Conservation (phyloP, 495 filamentous ascomycete genomes). For the Bombardia bombarda region DNA sequence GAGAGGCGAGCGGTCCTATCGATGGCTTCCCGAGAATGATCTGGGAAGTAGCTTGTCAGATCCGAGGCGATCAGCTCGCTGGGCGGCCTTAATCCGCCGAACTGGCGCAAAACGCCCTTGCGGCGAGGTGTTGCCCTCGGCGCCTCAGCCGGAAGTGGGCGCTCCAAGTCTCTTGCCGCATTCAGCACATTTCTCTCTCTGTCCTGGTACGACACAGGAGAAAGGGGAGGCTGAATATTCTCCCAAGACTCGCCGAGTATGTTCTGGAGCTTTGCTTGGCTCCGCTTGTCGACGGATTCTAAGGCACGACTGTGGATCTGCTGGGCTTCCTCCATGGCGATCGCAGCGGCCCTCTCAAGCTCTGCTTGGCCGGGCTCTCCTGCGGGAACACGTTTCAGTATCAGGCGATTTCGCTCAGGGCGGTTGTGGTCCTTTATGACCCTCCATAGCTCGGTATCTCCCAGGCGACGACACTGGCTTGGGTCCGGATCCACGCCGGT, state of each 20-base stretch:
- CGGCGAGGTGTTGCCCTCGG: slow-evolving; percentile 46
- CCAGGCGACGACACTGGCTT: slow-evolving; percentile 65
- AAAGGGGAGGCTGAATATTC: slow-evolving; percentile 69
- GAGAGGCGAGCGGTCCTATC: slow-evolving; percentile 89
- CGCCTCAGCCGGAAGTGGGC: slow-evolving; percentile 42
- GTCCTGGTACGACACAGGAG: slow-evolving; percentile 60
- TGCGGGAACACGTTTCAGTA: slow-evolving; percentile 78
- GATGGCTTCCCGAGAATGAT: slow-evolving; percentile 85
- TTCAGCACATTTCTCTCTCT: slow-evolving; percentile 57
- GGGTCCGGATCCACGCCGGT: slow-evolving; percentile 77
- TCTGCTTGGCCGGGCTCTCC: slow-evolving; percentile 79
- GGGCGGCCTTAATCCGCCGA: slow-evolving; percentile 86
- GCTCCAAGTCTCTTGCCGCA: slow-evolving; percentile 50
- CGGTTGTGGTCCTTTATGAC: slow-evolving; percentile 67
- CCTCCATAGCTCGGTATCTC: slow-evolving; percentile 77
- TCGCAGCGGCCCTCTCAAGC: slow-evolving; percentile 69
- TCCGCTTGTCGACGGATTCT: slow-evolving; percentile 55
- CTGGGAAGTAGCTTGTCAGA: slow-evolving; percentile 92
- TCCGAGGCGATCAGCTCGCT: slow-evolving; percentile 97
- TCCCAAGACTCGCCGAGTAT: slow-evolving; percentile 79
- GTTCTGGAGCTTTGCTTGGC: slow-evolving; percentile 70
- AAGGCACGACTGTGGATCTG: slow-evolving; percentile 63
- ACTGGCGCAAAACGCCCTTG: slow-evolving; percentile 53
- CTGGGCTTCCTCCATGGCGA: slow-evolving; percentile 71
- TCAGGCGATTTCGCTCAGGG: slow-evolving; percentile 80